Evolutionary conservation across 441 rosid species (phyloP), one percentile per base, ranked within the genome.

Genomic region (Hura crepitans): DNA sequence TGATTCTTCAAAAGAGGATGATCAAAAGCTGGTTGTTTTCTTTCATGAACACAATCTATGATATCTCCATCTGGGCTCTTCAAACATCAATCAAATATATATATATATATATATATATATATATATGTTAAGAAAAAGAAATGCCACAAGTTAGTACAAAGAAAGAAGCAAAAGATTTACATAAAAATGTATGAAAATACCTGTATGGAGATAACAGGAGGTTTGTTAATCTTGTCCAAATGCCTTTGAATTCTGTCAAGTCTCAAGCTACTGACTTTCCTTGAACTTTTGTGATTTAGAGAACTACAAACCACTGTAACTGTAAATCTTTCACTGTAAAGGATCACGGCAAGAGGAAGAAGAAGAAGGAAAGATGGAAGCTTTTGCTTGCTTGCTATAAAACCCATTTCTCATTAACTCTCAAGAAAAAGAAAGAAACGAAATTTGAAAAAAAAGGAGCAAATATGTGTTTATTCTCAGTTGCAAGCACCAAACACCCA

Each of bases 61-160:
- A 80, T 64, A 81, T 94, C 99, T 67, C 99, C 99, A 85, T 94
- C 99, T 56, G 97, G 94, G 53, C 99, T 94, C 99, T 94, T 85
- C 27, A 46, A 60, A 66, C 13, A 57, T 13, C 50, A 69, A 50
- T 23, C 5, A 2, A 54, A 50, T 25, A 62, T 15, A 63, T 54
- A 49, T 27, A n/a, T n/a, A n/a, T n/a, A n/a, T n/a, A n/a, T n/a
- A n/a, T n/a, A n/a, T n/a, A n/a, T n/a, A n/a, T n/a, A n/a, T n/a
- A n/a, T n/a, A n/a, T n/a, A n/a, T n/a, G n/a, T n/a, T n/a, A n/a
- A n/a, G n/a, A 33, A 72, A 66, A 27, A 28, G 11, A 55, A 23
- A 51, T 1, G 22, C 17, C 17, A 25, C 1, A 4, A 62, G 18
- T 61, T 8, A 62, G 1, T 58, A 14, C 72, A 39, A 51, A 27